phyloP scores from a whole-genome alignment of 2,329 filamentous ascomycete species.

The Metarhizium humberi region DNA sequence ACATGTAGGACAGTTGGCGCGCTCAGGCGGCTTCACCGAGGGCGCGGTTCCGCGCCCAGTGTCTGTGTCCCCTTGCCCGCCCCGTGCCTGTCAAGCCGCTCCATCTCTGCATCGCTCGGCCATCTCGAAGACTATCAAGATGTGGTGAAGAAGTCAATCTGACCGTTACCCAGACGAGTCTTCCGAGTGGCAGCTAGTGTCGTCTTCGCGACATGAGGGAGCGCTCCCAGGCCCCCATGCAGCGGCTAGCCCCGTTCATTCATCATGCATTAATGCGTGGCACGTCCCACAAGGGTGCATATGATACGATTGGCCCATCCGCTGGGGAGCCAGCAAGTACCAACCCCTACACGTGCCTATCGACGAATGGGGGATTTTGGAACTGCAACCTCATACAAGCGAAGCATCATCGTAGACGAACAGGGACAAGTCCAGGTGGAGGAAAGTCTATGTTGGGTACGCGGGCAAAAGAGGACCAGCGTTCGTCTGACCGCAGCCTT shows the following conservation, averaged over 20 bases:
- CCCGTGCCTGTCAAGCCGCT: background rate
- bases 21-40: slow-evolving; percentile 17
- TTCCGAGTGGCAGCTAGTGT: too few species aligned
- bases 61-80: slow-evolving; percentile 11
- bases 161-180: too few species aligned
- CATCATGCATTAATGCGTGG: slow-evolving; percentile 5
- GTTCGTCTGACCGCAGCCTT: background rate
- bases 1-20: background rate
- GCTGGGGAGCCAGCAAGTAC: background rate
- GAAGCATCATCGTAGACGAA: background rate
- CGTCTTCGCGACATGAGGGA: background rate
- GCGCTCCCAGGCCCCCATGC: background rate
- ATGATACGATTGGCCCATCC: slow-evolving; percentile 2
- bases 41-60: slow-evolving; percentile 19
- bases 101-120: background rate
- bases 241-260: background rate
- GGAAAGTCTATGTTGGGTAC: background rate
- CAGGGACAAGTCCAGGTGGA: background rate
- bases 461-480: background rate
- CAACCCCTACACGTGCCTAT: background rate
- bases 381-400: background rate
- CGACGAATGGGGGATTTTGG: background rate
- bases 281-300: slow-evolving; percentile 1
- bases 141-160: too few species aligned
- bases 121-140: background rate